phyloP scores from a whole-genome alignment of 1,139 yeast species.

The Zygoascus sp. region DNA sequence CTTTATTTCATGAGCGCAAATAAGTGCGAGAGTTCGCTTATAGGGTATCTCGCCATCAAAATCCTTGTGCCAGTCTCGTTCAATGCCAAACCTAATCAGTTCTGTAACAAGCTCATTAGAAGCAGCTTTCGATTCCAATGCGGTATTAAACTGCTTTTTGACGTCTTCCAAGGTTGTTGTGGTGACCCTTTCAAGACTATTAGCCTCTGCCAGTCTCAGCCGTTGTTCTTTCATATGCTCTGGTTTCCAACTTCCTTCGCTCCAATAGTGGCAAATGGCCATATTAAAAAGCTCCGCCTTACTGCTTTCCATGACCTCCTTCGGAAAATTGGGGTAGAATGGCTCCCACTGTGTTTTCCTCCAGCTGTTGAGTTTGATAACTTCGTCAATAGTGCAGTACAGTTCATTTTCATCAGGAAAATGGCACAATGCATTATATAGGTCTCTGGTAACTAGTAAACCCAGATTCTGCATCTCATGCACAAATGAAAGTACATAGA shows the following conservation, averaged over 20 bases:
- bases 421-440: slow-evolving; percentile 6
- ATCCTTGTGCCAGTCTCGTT: slow-evolving; percentile 10
- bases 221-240: not conserved
- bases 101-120: slow-evolving; percentile 2
- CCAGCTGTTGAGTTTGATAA: slow-evolving; percentile 3
- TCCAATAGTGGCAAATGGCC: slow-evolving; percentile 13
- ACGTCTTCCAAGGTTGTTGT: slow-evolving; percentile 7
- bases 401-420: not conserved
- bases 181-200: not conserved
- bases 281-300: slow-evolving; percentile 10
- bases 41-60: slow-evolving; percentile 11
- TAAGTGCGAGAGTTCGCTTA: slow-evolving; percentile 10
- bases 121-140: slow-evolving; percentile 12
- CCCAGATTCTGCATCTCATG: slow-evolving; percentile 12
- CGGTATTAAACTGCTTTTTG: slow-evolving; percentile 8
- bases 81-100: slow-evolving; percentile 9
- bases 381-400: not conserved
- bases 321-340: slow-evolving; percentile 14
- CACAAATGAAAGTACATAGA: slow-evolving; percentile 7
- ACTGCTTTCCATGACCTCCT: slow-evolving; percentile 13
- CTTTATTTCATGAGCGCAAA: slow-evolving; percentile 8
- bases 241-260: slow-evolving; percentile 7
- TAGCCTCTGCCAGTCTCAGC: slow-evolving; percentile 3
- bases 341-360: slow-evolving; percentile 9
- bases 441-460: slow-evolving; percentile 6